phyloP scores from a whole-genome alignment of 257 asterid species.

The Apocynum venetum region DNA sequence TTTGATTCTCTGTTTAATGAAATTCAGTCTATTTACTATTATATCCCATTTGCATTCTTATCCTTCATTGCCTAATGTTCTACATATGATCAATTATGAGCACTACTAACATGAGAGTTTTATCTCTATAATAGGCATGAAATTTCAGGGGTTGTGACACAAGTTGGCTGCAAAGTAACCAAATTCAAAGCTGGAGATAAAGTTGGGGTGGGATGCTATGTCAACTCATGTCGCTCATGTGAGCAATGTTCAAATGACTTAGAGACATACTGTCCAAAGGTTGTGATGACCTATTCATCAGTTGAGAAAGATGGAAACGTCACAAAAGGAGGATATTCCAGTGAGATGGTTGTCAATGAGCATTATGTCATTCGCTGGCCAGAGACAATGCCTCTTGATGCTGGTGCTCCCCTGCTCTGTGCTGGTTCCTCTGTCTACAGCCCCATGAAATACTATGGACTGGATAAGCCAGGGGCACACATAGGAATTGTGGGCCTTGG shows the following conservation, averaged over 20 bases:
- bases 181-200: slow-evolving; percentile 24
- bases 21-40: too few species aligned
- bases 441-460: slow-evolving; percentile 18
- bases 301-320: slow-evolving; percentile 3
- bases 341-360: slow-evolving; percentile 22
- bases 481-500: slow-evolving; percentile 25
- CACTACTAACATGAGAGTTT: too few species aligned
- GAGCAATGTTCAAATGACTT: slow-evolving; percentile 15
- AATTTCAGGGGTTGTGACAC: slow-evolving; percentile 21
- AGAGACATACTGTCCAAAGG: slow-evolving; percentile 20
- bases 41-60: too few species aligned
- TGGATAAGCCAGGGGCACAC: slow-evolving; percentile 17
- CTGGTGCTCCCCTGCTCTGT: slow-evolving; percentile 27
- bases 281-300: slow-evolving; percentile 5
- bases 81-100: not conserved
- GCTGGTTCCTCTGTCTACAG: slow-evolving; percentile 21
- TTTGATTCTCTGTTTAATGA: too few species aligned
- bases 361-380: slow-evolving; percentile 19
- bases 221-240: slow-evolving; percentile 23
- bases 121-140: slow-evolving; percentile 22
- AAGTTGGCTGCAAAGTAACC: slow-evolving; percentile 20
- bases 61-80: not conserved
- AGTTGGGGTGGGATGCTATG: slow-evolving; percentile 28
- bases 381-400: slow-evolving; percentile 18
- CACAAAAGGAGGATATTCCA: slow-evolving; percentile 26